These are phyloP conservation scores for Ajuga chamaepitys DNA, from an alignment of 257 asterid species.

Conservation along the genomic window DNA sequence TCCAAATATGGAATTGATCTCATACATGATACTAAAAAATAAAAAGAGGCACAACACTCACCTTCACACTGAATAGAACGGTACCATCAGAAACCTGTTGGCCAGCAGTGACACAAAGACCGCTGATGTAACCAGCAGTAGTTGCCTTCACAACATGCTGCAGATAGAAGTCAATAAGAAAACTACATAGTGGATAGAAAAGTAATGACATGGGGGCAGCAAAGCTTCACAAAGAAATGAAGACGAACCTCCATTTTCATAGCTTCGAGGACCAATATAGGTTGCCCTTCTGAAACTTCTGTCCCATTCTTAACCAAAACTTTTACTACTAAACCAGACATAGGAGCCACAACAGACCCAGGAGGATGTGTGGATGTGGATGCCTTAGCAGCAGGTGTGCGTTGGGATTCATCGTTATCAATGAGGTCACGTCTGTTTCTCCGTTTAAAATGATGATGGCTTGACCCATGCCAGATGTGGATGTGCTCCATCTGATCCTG, in stretches of 20 bases:
- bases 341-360: constrained; percentile 81
- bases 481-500: constrained; percentile 83
- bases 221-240: constrained; percentile 1
- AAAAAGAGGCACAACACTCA: constrained; percentile 19
- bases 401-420: constrained; percentile 44
- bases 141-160: constrained; percentile 96
- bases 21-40: not conserved
- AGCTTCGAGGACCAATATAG: constrained; percentile 82
- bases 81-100: constrained; percentile 81
- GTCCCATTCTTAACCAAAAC: constrained; percentile 67
- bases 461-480: constrained; percentile 72
- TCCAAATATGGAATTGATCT: not conserved
- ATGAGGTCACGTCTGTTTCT: constrained; percentile 42
- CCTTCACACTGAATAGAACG: constrained; percentile 60
- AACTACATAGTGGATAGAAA: not conserved
- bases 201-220: not conserved
- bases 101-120: constrained; percentile 66
- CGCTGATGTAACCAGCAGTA: constrained; percentile 50
- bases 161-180: constrained; percentile 7
- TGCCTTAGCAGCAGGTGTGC: constrained; percentile 36
- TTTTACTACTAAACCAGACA: constrained; percentile 93
- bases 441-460: constrained; percentile 67
- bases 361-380: constrained; percentile 54
- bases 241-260: constrained; percentile 96
- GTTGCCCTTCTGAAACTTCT: constrained; percentile 69